Conservation (phyloP, 208 protist genomes). For the Wallacemonas sp. region DNA sequence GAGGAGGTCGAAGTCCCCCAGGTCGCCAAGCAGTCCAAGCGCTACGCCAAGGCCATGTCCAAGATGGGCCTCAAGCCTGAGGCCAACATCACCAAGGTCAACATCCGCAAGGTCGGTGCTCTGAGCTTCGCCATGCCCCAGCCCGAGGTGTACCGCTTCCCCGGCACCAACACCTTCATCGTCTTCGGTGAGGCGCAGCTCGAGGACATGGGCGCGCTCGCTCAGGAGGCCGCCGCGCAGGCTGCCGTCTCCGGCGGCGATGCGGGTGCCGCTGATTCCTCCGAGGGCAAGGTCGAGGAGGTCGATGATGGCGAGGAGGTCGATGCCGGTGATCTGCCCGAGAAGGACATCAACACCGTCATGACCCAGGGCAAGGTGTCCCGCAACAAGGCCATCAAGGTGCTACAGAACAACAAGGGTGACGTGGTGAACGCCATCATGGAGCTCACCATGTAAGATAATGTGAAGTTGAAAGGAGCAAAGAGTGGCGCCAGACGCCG, state of each 20-base stretch:
- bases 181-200: conserved; percentile 98
- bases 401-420: conserved; percentile 85
- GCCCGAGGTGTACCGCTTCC: conserved; percentile 97
- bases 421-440: conserved; percentile 91
- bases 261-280: conserved; percentile 24
- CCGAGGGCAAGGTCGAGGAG: conserved; percentile 24
- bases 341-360: conserved; percentile 88
- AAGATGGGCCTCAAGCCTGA: conserved; percentile 97
- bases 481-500: no score
- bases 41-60: conserved; percentile 95
- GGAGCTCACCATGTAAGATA: conserved; percentile 74
- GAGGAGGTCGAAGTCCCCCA: conserved; percentile 71
- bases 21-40: conserved; percentile 89
- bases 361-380: conserved; percentile 75
- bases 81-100: conserved; percentile 91
- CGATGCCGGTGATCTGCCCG: conserved; percentile 58
- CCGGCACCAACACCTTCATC: conserved; percentile 96
- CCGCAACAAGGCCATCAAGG: conserved; percentile 77
- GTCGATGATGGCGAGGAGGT: conserved; percentile 58
- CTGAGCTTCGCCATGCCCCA: conserved; percentile 93
- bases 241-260: conserved; percentile 55
- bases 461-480: no score
- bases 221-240: conserved; percentile 70
- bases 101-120: conserved; percentile 89
- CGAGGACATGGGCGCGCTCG: conserved; percentile 80